Conservation (phyloP, 2,329 filamentous ascomycete species). For the Knufia fluminis region DNA sequence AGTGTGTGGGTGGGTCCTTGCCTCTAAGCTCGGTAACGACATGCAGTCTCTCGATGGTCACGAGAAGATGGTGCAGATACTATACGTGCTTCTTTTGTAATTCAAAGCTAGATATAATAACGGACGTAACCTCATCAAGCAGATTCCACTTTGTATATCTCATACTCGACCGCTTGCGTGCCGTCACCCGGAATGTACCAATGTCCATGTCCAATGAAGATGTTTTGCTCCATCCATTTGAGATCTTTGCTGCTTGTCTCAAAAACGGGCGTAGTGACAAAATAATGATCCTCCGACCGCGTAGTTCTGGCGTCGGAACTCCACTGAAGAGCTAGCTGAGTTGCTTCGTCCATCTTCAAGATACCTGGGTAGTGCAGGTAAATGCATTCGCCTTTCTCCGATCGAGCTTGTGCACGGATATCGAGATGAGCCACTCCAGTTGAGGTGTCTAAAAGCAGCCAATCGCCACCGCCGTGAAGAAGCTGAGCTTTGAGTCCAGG, state of each 20-base stretch:
- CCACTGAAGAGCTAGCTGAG: not conserved
- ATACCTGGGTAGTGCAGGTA: conserved; percentile 13
- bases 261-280: conserved; percentile 9
- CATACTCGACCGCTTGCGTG: conserved; percentile 11
- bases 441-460: conserved; percentile 7
- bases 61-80: too few species aligned
- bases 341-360: conserved; percentile 12
- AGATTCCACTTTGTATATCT: conserved; percentile 10
- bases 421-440: conserved; percentile 10
- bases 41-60: not conserved
- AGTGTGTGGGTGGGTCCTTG: not conserved
- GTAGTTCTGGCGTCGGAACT: conserved; percentile 12
- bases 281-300: conserved; percentile 10
- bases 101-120: too few species aligned
- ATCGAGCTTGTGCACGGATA: conserved; percentile 9
- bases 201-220: conserved; percentile 12
- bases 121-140: not conserved
- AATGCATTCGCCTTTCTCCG: conserved; percentile 7
- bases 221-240: conserved; percentile 13
- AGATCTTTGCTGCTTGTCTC: conserved; percentile 11
- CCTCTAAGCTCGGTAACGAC: conserved; percentile 1
- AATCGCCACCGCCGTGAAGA: not conserved
- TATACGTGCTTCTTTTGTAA: too few species aligned
- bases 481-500: not conserved
- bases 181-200: conserved; percentile 8